These are phyloP conservation scores for Fusarium udum DNA, from an alignment of 2,329 filamentous ascomycete genomes.

Conservation along the genomic window DNA sequence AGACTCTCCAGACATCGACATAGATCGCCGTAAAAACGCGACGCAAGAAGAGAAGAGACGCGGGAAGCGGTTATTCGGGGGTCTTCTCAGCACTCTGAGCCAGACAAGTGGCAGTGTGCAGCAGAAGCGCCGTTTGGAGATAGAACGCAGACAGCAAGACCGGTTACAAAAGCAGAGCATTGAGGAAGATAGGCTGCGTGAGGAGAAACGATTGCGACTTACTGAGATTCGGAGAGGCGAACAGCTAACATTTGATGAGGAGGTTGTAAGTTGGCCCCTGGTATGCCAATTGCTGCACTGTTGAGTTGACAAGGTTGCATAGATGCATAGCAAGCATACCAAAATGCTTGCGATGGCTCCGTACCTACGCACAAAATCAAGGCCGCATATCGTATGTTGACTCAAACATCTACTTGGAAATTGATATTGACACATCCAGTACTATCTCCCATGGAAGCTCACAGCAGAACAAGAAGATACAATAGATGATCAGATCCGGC, in stretches of 20 bases:
- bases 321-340: slow-evolving; percentile 80
- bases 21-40: slow-evolving; percentile 40
- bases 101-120: slow-evolving; percentile 71
- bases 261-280: slow-evolving; percentile 68
- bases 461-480: slow-evolving; percentile 72
- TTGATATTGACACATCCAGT: slow-evolving; percentile 60
- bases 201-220: slow-evolving; percentile 71
- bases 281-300: background rate
- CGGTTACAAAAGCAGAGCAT: slow-evolving; percentile 77
- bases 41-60: slow-evolving; percentile 81
- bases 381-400: slow-evolving; percentile 76
- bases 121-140: slow-evolving; percentile 78
- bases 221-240: slow-evolving; percentile 70
- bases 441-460: slow-evolving; percentile 85
- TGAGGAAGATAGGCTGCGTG: slow-evolving; percentile 74
- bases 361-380: slow-evolving; percentile 75
- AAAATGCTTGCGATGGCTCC: slow-evolving; percentile 77
- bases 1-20: slow-evolving; percentile 2
- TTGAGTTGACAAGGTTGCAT: slow-evolving; percentile 28
- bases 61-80: slow-evolving; percentile 86
- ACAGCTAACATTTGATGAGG: slow-evolving; percentile 79
- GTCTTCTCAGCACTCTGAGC: slow-evolving; percentile 79
- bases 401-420: background rate
- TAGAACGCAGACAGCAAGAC: slow-evolving; percentile 83
- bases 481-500: slow-evolving; percentile 75